These are phyloP conservation scores for Hordeum vulgare DNA, from an alignment of 176 grass and related monocot species.

Conservation along the genomic window MorexV3_pseudomolecules_assembly NC_058520.1:109347946-109348445, in stretches of 20 bases:
- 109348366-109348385: not conserved
- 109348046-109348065: not conserved
- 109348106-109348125: not conserved
- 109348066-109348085: not conserved
- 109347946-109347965: not conserved
- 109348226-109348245: not conserved
- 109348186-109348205: not conserved
- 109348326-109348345: not conserved
- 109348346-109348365: not conserved
- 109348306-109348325: not conserved
- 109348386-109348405: not conserved
- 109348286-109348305: not conserved
- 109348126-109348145: not conserved
- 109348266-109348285: not conserved
- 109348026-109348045: no score
- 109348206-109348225: not conserved
- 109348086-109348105: no score
- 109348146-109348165: not conserved
- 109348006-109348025: no score
- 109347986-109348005: not conserved
- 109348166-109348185: not conserved
- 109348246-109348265: not conserved
- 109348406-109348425: conserved; percentile 14
- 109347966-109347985: not conserved
- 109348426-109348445: conserved; percentile 71